Percentiles rank a stretch among this genome's conserved stretches.
phyloP scores from a whole-genome alignment of 75 land plant genomes.

The Gnetum montanum region DNA sequence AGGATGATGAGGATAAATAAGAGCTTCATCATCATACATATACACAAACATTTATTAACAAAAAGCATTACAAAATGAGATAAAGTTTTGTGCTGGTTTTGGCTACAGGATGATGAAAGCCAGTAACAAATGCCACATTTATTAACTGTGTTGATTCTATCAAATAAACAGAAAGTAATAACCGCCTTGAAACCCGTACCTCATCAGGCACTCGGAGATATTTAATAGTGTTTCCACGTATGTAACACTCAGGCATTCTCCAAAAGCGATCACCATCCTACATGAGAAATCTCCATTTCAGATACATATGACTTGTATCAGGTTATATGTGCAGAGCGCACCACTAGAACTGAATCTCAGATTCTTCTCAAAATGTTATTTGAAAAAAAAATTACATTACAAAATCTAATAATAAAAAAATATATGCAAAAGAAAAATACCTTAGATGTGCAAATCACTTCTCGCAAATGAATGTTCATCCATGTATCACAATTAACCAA shows the following conservation, averaged over 20 bases:
- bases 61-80: too few relatives aligned
- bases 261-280: slow-evolving; percentile 99
- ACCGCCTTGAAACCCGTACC: too few relatives aligned
- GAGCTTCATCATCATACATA: too few relatives aligned
- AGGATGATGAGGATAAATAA: too few relatives aligned
- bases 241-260: slow-evolving; percentile 99
- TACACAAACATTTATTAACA: too few relatives aligned
- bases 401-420: neutral
- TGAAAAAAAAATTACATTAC: neutral
- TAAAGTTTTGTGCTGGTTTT: neutral
- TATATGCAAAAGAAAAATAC: slow-evolving; percentile 18
- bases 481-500: slow-evolving; percentile 97
- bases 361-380: neutral
- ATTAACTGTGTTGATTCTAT: too few relatives aligned
- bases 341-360: too few relatives aligned
- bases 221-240: slow-evolving; percentile 96
- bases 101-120: too few relatives aligned
- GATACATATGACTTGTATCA: slow-evolving; percentile 10
- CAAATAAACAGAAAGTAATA: too few relatives aligned
- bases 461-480: slow-evolving; percentile 99
- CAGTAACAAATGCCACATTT: too few relatives aligned
- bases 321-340: slow-evolving; percentile 5
- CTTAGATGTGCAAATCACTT: slow-evolving; percentile 98
- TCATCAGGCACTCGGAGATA: slow-evolving; percentile 99
- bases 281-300: slow-evolving; percentile 21